Evolutionary conservation across 768 basidiomycete genomes (phyloP).

Genomic region (Boletus pseudopeckii): DNA sequence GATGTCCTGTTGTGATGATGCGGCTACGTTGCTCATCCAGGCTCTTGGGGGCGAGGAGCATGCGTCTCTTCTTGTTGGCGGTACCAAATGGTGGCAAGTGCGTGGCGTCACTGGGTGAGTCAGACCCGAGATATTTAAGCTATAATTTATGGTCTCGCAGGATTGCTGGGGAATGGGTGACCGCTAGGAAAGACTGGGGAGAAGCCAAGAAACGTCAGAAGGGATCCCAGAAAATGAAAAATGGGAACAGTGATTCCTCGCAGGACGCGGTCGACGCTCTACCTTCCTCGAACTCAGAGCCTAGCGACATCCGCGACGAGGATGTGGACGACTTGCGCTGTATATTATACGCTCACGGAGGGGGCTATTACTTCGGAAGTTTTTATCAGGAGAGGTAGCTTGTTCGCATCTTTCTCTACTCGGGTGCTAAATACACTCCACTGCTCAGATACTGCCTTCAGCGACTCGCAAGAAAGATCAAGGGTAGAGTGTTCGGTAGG

Average conservation of each 20-base stretch:
- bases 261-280: slow-evolving; percentile 15
- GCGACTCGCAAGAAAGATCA: slow-evolving; percentile 87
- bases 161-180: slow-evolving; percentile 85
- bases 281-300: slow-evolving; percentile 23
- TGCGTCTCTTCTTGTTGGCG: slow-evolving; percentile 71
- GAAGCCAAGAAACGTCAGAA: slow-evolving; percentile 60
- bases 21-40: slow-evolving; percentile 67
- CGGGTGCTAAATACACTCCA: slow-evolving; percentile 1
- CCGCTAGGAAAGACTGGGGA: slow-evolving; percentile 78
- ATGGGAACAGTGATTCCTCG: background rate
- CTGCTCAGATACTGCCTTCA: slow-evolving; percentile 63
- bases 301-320: slow-evolving; percentile 48
- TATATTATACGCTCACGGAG: slow-evolving; percentile 79
- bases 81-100: slow-evolving; percentile 98
- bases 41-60: slow-evolving; percentile 83
- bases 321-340: slow-evolving; percentile 85
- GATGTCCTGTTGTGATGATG: slow-evolving; percentile 68
- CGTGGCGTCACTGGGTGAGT: slow-evolving; percentile 75
- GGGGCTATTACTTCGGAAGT: slow-evolving; percentile 84
- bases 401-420: background rate
- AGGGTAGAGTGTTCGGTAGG: slow-evolving; percentile 80
- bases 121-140: slow-evolving; percentile 4
- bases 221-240: slow-evolving; percentile 38
- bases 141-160: slow-evolving; percentile 37
- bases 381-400: slow-evolving; percentile 68